Evolutionary conservation across 257 asterid genomes (phyloP), one percentile per base, ranked within the genome.

Genomic region (Solanum lycopersicoides): DNA sequence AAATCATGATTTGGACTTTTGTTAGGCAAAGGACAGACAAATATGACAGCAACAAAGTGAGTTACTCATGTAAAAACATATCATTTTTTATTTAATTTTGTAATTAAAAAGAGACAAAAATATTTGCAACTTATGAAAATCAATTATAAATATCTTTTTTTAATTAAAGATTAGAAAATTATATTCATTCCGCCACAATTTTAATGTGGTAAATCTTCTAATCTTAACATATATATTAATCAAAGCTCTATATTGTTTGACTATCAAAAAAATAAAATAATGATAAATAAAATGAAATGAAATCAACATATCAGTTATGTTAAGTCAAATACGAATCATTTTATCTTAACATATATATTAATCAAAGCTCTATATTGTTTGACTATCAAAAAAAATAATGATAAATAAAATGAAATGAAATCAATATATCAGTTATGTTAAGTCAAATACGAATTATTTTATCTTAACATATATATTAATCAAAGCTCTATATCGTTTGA

Each of bases 191-290:
- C 10, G 13, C n/a, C n/a, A n/a, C n/a, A n/a, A n/a, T n/a, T n/a
- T n/a, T n/a, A n/a, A n/a, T n/a, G n/a, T 28, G 30, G 30, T 28
- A 28, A 28, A 28, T 28, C 30, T 28, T 28, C 30, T 28, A 28
- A 28, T 28, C 30, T 28, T 28, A 28, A 28, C 30, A 1, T 28
- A 28, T 28, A 28, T 63, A 63, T 23, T 23, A 23, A 63, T 23
- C 0, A 63, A 63, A n/a, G 0, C 1, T 63, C 1, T 1, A 63
- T 63, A 63, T 10, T 3, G 0, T 23, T n/a, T 63, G 3, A 23
- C 2, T 23, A 2, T 23, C 6, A 60, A 60, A 56, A 56, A 60
- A 21, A 0, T 60, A 9, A 9, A 0, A 63, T 0, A 63, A 10
- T 28, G 30, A 28, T n/a, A n/a, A n/a, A n/a, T n/a, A n/a, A n/a